A percentile compares a stretch with the other conserved stretches of the same genome.
phyloP scores from a whole-genome alignment of 2,329 filamentous ascomycete genomes.

The Pseudocercospora fuligena region DNA sequence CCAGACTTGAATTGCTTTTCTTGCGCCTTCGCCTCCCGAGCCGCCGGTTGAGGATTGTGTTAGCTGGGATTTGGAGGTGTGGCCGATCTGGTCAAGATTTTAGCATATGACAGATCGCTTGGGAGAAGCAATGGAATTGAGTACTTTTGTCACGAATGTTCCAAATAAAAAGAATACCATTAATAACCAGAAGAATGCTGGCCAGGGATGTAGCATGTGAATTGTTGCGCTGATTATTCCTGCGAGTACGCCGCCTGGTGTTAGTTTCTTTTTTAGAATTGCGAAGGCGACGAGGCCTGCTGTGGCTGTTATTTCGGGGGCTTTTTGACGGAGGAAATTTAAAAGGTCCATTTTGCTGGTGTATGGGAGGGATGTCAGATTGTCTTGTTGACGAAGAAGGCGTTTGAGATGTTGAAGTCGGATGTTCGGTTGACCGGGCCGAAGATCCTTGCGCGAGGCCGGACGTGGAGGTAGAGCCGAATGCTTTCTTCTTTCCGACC shows the following conservation, averaged over 20 bases:
- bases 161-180: slow-evolving; percentile 86
- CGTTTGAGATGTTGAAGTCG: background rate
- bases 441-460: background rate
- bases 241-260: slow-evolving; percentile 71
- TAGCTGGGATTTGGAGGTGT: slow-evolving; percentile 79
- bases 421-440: background rate
- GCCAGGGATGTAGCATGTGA: slow-evolving; percentile 92
- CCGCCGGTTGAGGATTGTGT: slow-evolving; percentile 77
- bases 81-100: slow-evolving; percentile 68
- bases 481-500: background rate
- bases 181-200: slow-evolving; percentile 83
- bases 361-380: background rate
- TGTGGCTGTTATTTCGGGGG: slow-evolving; percentile 38
- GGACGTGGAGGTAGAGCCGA: background rate
- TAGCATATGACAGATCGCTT: too few species aligned
- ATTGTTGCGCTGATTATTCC: slow-evolving; percentile 75
- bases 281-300: slow-evolving; percentile 52
- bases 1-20: slow-evolving; percentile 86
- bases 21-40: slow-evolving; percentile 77
- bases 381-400: background rate
- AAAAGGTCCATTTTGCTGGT: slow-evolving; percentile 29
- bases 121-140: background rate
- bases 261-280: slow-evolving; percentile 64
- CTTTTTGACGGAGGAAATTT: slow-evolving; percentile 31
- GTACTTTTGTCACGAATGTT: slow-evolving; percentile 79